A percentile compares a stretch with the other conserved stretches of the same genome.
These are phyloP conservation scores for Phytophthora citrophthora DNA, from an alignment of 352 stramenopile genomes.

Conservation along the genomic window DNA sequence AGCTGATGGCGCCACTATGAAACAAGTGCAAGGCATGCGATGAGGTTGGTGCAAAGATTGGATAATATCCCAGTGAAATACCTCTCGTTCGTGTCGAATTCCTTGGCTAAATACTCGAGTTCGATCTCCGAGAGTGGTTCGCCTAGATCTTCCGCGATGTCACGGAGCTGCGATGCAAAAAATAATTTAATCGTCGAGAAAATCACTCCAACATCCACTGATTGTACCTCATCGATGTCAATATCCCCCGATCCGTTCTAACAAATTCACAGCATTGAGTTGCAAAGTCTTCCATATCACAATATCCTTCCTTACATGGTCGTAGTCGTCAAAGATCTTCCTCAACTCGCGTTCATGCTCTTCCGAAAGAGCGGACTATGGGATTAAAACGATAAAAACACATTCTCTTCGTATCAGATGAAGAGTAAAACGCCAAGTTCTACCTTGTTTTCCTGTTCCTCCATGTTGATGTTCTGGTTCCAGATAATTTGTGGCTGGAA, in stretches of 20 bases:
- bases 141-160: slow-evolving; percentile 78
- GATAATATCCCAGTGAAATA: slow-evolving; percentile 12
- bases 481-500: not conserved
- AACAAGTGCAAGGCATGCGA: slow-evolving; percentile 17
- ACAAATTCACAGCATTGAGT: not conserved
- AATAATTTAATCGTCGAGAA: slow-evolving; percentile 1
- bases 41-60: not conserved
- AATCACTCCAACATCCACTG: too few species aligned
- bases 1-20: slow-evolving; percentile 68
- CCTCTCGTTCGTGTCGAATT: slow-evolving; percentile 77
- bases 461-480: not conserved
- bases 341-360: slow-evolving; percentile 73
- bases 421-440: too few species aligned
- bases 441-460: too few species aligned
- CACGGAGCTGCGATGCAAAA: slow-evolving; percentile 44
- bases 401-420: too few species aligned
- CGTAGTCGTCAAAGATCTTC: slow-evolving; percentile 84
- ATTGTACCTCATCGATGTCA: slow-evolving; percentile 65
- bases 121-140: slow-evolving; percentile 78
- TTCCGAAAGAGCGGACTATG: slow-evolving; percentile 56
- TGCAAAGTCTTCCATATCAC: not conserved
- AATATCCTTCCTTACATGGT: slow-evolving; percentile 41
- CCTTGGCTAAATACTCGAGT: slow-evolving; percentile 72
- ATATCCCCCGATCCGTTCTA: slow-evolving; percentile 77
- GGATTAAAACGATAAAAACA: too few species aligned